phyloP scores from a whole-genome alignment of 2,329 filamentous ascomycete species.

The Aureobasidium leucospermi region DNA sequence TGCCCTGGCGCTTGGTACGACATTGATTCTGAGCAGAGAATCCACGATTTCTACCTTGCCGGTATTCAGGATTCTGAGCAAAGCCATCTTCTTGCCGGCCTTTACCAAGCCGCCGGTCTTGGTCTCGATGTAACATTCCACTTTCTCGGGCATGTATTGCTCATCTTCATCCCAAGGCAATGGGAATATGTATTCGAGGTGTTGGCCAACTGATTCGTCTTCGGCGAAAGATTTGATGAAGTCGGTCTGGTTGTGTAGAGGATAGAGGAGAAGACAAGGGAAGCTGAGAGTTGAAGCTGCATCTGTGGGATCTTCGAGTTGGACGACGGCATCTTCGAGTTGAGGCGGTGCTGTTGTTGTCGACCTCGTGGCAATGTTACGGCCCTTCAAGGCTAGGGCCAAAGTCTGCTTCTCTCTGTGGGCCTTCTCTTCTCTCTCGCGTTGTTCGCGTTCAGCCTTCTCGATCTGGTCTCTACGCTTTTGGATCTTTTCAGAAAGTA shows the following conservation, averaged over 20 bases:
- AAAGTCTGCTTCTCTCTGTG: constrained; percentile 51
- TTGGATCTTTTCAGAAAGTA: constrained; percentile 56
- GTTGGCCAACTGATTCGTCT: constrained; percentile 64
- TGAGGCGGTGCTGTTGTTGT: constrained; percentile 68
- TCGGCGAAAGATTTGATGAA: constrained; percentile 86
- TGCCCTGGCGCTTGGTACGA: constrained; percentile 66
- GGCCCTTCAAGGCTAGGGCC: constrained; percentile 49
- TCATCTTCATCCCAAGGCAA: constrained; percentile 71
- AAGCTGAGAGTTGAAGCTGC: constrained; percentile 65
- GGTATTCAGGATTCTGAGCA: constrained; percentile 66
- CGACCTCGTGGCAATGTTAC: constrained; percentile 58
- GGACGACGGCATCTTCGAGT: constrained; percentile 73
- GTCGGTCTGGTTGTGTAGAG: constrained; percentile 72
- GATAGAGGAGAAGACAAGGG: constrained; percentile 79
- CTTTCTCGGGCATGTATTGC: constrained; percentile 57
- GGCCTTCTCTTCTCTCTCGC: constrained; percentile 47
- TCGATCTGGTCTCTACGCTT: constrained; percentile 51
- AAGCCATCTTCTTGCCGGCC: constrained; percentile 73
- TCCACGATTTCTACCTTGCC: constrained; percentile 85
- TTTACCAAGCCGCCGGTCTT: constrained; percentile 72
- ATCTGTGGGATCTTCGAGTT: constrained; percentile 65
- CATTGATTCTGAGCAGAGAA: constrained; percentile 71
- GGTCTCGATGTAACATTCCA: constrained; percentile 91
- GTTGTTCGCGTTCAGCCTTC: constrained; percentile 49
- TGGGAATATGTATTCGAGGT: constrained; percentile 79